phyloP scores from a whole-genome alignment of 768 basidiomycete species.

The Mycena haematopus region DNA sequence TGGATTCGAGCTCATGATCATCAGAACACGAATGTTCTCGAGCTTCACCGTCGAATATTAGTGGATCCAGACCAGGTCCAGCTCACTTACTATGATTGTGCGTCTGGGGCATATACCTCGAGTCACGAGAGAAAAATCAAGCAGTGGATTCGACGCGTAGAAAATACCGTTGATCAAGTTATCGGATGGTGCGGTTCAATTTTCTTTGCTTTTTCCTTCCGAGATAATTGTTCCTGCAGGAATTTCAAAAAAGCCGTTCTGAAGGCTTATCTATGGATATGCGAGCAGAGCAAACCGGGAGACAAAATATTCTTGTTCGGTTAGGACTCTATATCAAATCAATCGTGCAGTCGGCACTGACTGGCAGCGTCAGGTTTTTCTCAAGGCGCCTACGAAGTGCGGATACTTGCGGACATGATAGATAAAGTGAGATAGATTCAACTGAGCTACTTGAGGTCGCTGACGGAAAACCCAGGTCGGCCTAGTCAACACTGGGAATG shows the following conservation, averaged over 20 bases:
- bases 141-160: slow-evolving; percentile 4
- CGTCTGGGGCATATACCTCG: slow-evolving; percentile 5
- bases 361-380: slow-evolving; percentile 18
- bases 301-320: slow-evolving; percentile 34
- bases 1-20: not conserved
- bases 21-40: slow-evolving; percentile 30
- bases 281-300: slow-evolving; percentile 26
- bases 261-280: slow-evolving; percentile 32
- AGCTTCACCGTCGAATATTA: slow-evolving; percentile 29
- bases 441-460: not conserved
- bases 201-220: not conserved
- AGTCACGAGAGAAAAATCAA: not conserved
- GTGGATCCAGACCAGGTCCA: slow-evolving; percentile 21
- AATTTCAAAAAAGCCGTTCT: slow-evolving; percentile 23
- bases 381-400: slow-evolving; percentile 31
- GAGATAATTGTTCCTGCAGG: slow-evolving; percentile 11
- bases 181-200: slow-evolving; percentile 3
- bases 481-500: slow-evolving; percentile 28
- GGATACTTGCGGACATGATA: slow-evolving; percentile 30
- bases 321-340: not conserved
- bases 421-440: slow-evolving; percentile 10
- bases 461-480: slow-evolving; percentile 24
- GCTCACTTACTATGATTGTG: slow-evolving; percentile 32
- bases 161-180: not conserved
- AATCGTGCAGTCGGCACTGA: slow-evolving; percentile 1